A percentile compares a stretch with the other conserved stretches of the same genome.
These are phyloP conservation scores for Pontederia paniculata DNA, from an alignment of 176 grass and related monocot species.

Conservation along the genomic window DNA sequence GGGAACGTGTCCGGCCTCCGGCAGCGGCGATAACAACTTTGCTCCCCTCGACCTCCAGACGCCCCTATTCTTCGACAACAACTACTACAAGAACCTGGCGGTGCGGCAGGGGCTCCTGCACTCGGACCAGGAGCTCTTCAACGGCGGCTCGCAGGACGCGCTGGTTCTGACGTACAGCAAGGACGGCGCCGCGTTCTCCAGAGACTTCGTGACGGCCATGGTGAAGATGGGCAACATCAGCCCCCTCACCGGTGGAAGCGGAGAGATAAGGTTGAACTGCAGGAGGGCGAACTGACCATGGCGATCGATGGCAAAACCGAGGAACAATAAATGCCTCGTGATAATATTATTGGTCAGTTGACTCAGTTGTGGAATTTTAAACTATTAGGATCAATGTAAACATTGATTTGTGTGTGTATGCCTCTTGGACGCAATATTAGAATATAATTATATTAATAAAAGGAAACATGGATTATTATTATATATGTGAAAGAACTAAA, in stretches of 20 bases:
- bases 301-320: no score
- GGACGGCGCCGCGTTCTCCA: constrained; percentile 29
- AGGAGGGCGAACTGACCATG: constrained; percentile 37
- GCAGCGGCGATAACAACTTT: constrained; percentile 12
- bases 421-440: no score
- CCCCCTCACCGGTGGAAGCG: constrained; percentile 31
- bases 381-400: no score
- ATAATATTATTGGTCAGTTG: no score
- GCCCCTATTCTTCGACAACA: constrained; percentile 39
- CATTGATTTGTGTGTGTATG: no score
- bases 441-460: no score
- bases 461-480: no score
- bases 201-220: constrained; percentile 54
- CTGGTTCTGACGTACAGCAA: constrained; percentile 45
- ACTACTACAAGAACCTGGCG: constrained; percentile 45
- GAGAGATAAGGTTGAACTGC: constrained; percentile 76
- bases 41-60: constrained; percentile 30
- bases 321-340: no score
- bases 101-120: constrained; percentile 45
- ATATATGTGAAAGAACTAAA: no score
- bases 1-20: constrained; percentile 17
- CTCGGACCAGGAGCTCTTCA: constrained; percentile 88
- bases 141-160: constrained; percentile 36
- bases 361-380: no score
- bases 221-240: constrained; percentile 47